A percentile compares a stretch with the other conserved stretches of the same genome.
Conservation (phyloP, 805 yeast genomes). For the Pichia manshurica region DNA sequence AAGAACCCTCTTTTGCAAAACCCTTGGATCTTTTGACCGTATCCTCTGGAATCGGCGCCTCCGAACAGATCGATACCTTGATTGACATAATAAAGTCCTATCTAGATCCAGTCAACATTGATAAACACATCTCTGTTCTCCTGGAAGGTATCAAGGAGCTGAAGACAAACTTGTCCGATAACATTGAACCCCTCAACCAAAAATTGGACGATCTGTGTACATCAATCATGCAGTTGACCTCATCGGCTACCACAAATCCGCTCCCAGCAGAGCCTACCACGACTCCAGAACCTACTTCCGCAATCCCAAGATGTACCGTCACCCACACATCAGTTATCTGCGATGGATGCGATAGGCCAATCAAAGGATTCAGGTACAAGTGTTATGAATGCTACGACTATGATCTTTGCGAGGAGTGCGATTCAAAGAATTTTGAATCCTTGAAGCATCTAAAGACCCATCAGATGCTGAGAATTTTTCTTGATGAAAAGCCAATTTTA, state of each 20-base stretch:
- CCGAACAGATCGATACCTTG: neutral
- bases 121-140: neutral
- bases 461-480: slow-evolving; percentile 25
- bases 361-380: slow-evolving; percentile 41
- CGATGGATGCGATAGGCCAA: slow-evolving; percentile 27
- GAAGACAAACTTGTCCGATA: slow-evolving; percentile 3
- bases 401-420: slow-evolving; percentile 46
- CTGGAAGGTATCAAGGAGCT: slow-evolving; percentile 3
- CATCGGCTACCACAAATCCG: neutral
- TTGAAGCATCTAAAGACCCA: slow-evolving; percentile 21
- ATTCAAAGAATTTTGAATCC: slow-evolving; percentile 19
- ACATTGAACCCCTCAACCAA: neutral
- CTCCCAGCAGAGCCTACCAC: neutral
- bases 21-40: too few relatives aligned
- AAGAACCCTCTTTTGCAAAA: too few relatives aligned
- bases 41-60: neutral
- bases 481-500: slow-evolving; percentile 14
- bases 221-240: neutral
- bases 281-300: neutral
- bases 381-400: slow-evolving; percentile 49
- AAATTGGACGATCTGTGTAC: neutral
- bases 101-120: slow-evolving; percentile 4
- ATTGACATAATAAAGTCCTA: slow-evolving; percentile 1
- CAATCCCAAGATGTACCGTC: neutral
- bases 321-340: slow-evolving; percentile 25